Conservation (phyloP, 192 early-diverging fungal species). For the Mortierella alpina region DNA sequence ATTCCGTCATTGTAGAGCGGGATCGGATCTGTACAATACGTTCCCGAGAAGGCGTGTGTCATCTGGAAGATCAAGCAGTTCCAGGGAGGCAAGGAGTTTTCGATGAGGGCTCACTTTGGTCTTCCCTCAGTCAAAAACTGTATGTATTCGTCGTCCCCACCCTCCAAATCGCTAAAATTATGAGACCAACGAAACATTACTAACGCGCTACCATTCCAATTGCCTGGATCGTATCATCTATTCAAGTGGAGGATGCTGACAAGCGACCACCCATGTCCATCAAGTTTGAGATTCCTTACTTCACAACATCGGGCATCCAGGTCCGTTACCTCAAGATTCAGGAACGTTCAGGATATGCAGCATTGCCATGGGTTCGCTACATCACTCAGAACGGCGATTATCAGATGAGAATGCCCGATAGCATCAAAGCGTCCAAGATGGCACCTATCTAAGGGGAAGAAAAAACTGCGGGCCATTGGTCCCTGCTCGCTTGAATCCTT, state of each 20-base stretch:
- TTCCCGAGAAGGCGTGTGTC: constrained; percentile 92
- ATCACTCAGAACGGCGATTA: constrained; percentile 95
- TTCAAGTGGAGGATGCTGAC: constrained; percentile 77
- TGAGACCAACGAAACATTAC: neutral
- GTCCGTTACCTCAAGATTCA: constrained; percentile 92
- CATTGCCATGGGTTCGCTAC: constrained; percentile 90
- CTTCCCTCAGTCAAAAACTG: constrained; percentile 84
- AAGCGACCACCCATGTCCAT: constrained; percentile 86
- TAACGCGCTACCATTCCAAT: neutral
- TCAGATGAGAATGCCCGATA: constrained; percentile 92
- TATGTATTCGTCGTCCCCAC: constrained; percentile 20
- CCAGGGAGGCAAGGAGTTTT: constrained; percentile 96
- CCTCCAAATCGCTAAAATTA: neutral
- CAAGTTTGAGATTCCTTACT: constrained; percentile 92
- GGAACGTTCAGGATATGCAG: constrained; percentile 90
- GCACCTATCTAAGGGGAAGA: constrained; percentile 67
- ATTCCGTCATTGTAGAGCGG: constrained; percentile 63
- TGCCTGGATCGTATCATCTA: neutral
- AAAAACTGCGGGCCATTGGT: neutral
- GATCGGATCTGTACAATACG: constrained; percentile 90
- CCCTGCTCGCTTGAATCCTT: too few species aligned
- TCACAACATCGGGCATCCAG: constrained; percentile 91
- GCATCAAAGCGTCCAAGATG: constrained; percentile 78
- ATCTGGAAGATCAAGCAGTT: constrained; percentile 99
- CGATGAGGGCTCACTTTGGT: constrained; percentile 89